Conservation (phyloP, 139 green algal genomes). For the Picochlorum sp. region DNA sequence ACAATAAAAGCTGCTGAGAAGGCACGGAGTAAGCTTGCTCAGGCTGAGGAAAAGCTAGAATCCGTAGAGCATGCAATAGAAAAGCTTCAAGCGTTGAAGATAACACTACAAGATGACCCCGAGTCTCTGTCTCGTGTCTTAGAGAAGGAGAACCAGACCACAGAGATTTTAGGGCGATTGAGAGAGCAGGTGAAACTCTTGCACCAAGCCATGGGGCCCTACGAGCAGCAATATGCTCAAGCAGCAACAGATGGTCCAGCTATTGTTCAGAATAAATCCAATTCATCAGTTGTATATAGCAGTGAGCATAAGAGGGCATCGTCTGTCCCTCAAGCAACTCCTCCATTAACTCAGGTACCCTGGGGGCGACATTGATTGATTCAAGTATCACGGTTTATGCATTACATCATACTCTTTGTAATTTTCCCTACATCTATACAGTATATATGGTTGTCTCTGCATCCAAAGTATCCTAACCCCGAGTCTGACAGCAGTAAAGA, state of each 20-base stretch:
- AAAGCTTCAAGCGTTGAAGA: constrained; percentile 12
- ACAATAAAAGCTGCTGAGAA: constrained; percentile 18
- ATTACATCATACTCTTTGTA: no score
- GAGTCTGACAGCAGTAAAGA: no score
- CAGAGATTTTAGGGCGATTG: constrained; percentile 8
- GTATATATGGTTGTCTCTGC: no score
- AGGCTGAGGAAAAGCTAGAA: constrained; percentile 16
- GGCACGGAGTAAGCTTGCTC: constrained; percentile 12
- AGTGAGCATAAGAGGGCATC: no score
- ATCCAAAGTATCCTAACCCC: no score
- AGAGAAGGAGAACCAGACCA: background rate
- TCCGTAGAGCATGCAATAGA: constrained; percentile 12
- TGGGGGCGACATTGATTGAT: no score
- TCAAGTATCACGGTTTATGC: no score
- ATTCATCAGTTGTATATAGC: background rate
- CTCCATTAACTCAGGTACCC: no score
- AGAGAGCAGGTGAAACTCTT: constrained; percentile 10
- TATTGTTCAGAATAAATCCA: background rate
- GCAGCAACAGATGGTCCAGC: background rate
- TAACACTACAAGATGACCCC: background rate
- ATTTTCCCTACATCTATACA: no score
- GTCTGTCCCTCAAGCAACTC: no score
- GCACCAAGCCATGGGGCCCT: constrained; percentile 17
- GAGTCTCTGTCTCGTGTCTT: background rate
- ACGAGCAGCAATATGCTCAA: constrained; percentile 10